Conservation (phyloP, 441 rosid species). For the Erodium chrysanthum region DNA sequence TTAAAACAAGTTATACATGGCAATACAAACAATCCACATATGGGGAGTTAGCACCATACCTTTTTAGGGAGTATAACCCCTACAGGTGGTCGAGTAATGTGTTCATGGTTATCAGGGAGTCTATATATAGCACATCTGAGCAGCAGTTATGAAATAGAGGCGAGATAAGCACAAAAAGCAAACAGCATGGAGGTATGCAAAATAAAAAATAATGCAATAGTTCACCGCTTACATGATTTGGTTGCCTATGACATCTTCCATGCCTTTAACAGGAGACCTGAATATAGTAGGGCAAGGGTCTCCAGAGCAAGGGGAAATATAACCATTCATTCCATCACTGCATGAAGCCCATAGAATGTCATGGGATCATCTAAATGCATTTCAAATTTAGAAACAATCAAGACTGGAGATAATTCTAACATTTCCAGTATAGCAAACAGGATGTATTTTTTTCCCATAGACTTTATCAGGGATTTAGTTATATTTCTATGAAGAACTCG, state of each 20-base stretch:
- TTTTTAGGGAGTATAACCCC: conserved; percentile 62
- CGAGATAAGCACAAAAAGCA: background rate
- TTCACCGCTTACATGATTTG: conserved; percentile 59
- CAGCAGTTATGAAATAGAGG: conserved; percentile 6
- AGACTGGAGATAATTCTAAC: background rate
- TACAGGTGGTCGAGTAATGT: conserved; percentile 44
- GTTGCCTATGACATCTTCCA: conserved; percentile 79
- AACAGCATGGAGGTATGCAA: background rate
- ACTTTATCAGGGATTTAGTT: too few relatives aligned
- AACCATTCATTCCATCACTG: conserved; percentile 94
- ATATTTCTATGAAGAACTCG: too few relatives aligned
- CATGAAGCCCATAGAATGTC: conserved; percentile 37
- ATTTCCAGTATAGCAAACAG: background rate
- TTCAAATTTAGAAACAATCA: background rate
- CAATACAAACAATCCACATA: background rate
- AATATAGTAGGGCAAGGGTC: conserved; percentile 66
- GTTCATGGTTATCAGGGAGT: conserved; percentile 63
- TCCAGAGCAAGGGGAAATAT: conserved; percentile 62
- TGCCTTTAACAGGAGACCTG: conserved; percentile 62
- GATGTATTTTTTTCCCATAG: background rate
- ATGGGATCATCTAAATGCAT: conserved; percentile 24
- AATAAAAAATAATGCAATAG: background rate
- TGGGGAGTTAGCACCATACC: conserved; percentile 29
- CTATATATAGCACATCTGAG: conserved; percentile 72
- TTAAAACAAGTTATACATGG: too few relatives aligned